These are phyloP conservation scores for Candida tropicalis DNA, from an alignment of 1,139 yeast species.

Conservation along the genomic window DNA sequence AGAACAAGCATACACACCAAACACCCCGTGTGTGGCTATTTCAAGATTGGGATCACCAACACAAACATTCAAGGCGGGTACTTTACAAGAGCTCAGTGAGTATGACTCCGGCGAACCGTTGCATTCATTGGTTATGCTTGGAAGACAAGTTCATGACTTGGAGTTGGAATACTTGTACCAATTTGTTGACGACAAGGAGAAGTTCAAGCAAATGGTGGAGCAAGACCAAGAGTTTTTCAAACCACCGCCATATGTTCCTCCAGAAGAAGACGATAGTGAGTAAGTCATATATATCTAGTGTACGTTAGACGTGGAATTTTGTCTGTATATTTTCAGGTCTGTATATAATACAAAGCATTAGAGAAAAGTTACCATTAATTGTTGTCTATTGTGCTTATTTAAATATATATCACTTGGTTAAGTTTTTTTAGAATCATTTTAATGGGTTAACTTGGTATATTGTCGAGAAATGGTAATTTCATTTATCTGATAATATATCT, in stretches of 20 bases:
- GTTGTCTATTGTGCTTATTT: no score
- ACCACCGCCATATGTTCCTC: constrained; percentile 53
- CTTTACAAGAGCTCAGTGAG: constrained; percentile 69
- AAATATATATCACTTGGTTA: no score
- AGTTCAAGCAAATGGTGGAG: constrained; percentile 58
- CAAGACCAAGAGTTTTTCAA: constrained; percentile 79
- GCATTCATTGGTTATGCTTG: constrained; percentile 87
- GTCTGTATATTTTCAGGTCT: no score
- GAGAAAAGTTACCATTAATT: no score
- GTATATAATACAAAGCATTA: no score
- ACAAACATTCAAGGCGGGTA: constrained; percentile 84
- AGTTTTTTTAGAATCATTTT: no score
- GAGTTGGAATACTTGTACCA: constrained; percentile 85
- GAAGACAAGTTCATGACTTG: constrained; percentile 91
- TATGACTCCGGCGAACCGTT: constrained; percentile 94
- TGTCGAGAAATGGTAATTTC: no score
- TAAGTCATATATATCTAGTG: neutral
- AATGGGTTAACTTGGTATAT: no score
- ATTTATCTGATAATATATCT: no score
- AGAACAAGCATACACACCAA: constrained; percentile 75
- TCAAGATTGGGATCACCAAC: constrained; percentile 87
- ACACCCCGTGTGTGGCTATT: constrained; percentile 92
- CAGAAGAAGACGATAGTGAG: constrained; percentile 29
- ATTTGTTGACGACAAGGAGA: constrained; percentile 68
- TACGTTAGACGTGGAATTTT: no score